Evolutionary conservation across 768 basidiomycete genomes (phyloP).

Genomic region (Calocybe gangraenosa): DNA sequence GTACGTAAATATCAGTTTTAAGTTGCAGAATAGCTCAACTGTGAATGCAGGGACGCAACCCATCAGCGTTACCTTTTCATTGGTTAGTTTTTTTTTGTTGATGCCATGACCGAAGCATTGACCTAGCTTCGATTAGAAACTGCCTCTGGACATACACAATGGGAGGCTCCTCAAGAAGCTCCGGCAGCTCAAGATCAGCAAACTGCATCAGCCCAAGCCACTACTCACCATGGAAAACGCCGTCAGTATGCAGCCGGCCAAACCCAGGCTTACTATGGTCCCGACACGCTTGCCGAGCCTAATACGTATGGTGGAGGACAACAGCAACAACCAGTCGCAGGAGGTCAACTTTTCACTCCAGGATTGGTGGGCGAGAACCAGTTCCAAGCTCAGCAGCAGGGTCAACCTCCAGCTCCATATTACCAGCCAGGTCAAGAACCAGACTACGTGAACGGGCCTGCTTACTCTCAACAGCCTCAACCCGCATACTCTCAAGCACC

Average conservation of each 20-base stretch:
- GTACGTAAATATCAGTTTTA: constrained; percentile 35
- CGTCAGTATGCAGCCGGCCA: constrained; percentile 95
- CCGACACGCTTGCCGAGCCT: constrained; percentile 41
- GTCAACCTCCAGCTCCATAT: constrained; percentile 30
- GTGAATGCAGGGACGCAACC: constrained; percentile 60
- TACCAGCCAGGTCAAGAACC: constrained; percentile 43
- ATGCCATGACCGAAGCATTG: constrained; percentile 10
- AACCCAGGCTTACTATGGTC: constrained; percentile 82
- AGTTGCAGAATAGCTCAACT: constrained; percentile 15
- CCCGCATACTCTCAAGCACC: constrained; percentile 43
- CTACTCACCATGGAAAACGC: constrained; percentile 55
- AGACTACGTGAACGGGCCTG: constrained; percentile 41
- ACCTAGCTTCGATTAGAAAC: constrained; percentile 54
- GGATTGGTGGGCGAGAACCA: constrained; percentile 69
- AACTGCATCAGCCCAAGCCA: constrained; percentile 40
- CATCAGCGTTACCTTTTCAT: constrained; percentile 86
- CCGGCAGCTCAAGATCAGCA: constrained; percentile 33
- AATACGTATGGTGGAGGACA: constrained; percentile 33
- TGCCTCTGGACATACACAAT: constrained; percentile 78
- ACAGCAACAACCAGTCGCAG: constrained; percentile 32
- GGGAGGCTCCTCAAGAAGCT: constrained; percentile 55
- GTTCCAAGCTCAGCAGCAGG: constrained; percentile 60
- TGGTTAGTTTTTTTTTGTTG: constrained; percentile 47
- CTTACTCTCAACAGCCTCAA: constrained; percentile 31
- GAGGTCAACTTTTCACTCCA: constrained; percentile 79